phyloP scores from a whole-genome alignment of 2,329 filamentous ascomycete species.

The Fusarium palustre region DNA sequence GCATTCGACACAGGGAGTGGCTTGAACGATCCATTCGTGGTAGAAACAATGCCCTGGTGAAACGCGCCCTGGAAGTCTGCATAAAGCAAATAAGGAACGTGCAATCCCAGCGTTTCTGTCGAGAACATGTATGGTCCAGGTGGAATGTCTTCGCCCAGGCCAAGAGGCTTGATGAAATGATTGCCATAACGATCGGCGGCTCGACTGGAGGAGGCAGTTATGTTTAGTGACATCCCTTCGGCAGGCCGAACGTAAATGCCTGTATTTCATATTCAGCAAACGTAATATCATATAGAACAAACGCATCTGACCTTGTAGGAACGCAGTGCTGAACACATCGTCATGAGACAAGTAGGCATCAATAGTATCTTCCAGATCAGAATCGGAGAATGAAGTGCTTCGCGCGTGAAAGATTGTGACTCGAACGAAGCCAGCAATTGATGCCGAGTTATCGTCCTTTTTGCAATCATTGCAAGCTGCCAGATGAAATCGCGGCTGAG shows the following conservation, averaged over 20 bases:
- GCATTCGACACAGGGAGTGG: background rate
- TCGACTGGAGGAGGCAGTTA: background rate
- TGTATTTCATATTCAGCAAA: background rate
- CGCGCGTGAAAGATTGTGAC: background rate
- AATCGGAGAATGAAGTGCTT: background rate
- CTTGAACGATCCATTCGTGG: background rate
- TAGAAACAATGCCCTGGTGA: background rate
- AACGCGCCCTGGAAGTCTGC: background rate
- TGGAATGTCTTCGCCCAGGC: background rate
- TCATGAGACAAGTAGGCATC: background rate
- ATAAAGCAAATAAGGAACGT: background rate
- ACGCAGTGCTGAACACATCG: background rate
- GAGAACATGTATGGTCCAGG: background rate
- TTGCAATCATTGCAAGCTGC: background rate
- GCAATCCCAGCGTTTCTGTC: background rate
- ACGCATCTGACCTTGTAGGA: background rate
- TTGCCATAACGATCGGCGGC: background rate
- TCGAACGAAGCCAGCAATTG: background rate
- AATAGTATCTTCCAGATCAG: background rate
- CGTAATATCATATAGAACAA: background rate
- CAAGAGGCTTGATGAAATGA: background rate
- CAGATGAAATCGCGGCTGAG: background rate
- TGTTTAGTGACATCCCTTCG: background rate
- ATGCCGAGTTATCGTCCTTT: background rate
- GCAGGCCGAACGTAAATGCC: background rate